phyloP scores from a whole-genome alignment of 2,329 filamentous ascomycete genomes.

The Rhinocladiella similis region DNA sequence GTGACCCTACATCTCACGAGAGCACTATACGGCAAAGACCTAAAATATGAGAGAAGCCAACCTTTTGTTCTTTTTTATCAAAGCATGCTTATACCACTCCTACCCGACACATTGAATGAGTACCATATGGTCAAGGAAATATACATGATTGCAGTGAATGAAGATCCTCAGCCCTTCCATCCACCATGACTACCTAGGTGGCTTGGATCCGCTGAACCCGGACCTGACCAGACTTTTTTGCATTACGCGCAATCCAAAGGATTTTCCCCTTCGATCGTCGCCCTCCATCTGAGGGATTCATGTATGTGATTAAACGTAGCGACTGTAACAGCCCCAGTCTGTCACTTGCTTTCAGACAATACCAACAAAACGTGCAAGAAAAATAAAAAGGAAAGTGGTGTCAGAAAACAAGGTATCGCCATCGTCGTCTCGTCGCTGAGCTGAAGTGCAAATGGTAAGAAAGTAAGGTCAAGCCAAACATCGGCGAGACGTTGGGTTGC shows the following conservation, averaged over 20 bases:
- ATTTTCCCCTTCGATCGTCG: constrained; percentile 7
- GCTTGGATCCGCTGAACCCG: constrained; percentile 8
- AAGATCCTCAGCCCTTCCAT: constrained; percentile 1
- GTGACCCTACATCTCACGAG: constrained; percentile 1
- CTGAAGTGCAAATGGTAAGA: constrained; percentile 30
- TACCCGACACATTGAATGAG: constrained; percentile 16
- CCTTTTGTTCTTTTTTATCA: background rate
- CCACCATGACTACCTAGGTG: constrained; percentile 1
- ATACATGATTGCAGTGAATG: constrained; percentile 23
- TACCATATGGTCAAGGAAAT: constrained; percentile 19
- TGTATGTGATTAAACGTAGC: constrained; percentile 24
- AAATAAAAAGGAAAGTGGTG: constrained; percentile 7
- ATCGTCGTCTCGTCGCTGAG: constrained; percentile 34
- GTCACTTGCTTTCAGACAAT: constrained; percentile 17
- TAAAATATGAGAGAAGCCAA: constrained; percentile 1
- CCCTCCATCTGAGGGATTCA: constrained; percentile 8
- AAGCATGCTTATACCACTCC: background rate
- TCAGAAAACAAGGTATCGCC: constrained; percentile 21
- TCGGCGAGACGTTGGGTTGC: constrained; percentile 14
- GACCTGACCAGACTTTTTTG: constrained; percentile 1
- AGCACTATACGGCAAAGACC: background rate
- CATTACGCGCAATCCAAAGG: constrained; percentile 30
- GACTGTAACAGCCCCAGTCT: constrained; percentile 29
- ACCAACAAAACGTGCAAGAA: constrained; percentile 17
- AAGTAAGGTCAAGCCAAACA: constrained; percentile 24